Conservation (phyloP, 805 yeast genomes). For the Pichia eremophila region DNA sequence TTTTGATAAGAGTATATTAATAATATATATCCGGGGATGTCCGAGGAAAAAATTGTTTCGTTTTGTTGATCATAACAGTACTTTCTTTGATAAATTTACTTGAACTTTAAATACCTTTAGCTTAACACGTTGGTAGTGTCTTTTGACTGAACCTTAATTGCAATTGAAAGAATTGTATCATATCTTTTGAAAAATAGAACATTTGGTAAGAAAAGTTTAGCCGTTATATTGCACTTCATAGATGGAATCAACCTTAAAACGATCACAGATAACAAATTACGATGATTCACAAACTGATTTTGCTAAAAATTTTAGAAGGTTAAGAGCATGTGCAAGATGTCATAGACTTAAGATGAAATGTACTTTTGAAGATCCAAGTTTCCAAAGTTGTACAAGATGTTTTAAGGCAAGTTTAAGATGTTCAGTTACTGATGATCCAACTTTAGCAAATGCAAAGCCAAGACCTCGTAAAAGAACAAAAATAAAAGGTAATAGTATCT, state of each 20-base stretch:
- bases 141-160: too few species aligned
- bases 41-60: too few species aligned
- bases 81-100: too few species aligned
- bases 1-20: too few species aligned
- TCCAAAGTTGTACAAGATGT: constrained; percentile 37
- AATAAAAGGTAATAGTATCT: constrained; percentile 18
- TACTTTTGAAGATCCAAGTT: constrained; percentile 37
- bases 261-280: not conserved
- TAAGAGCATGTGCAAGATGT: constrained; percentile 48
- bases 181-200: too few species aligned
- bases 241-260: not conserved
- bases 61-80: too few species aligned
- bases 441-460: constrained; percentile 30
- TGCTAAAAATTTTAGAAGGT: constrained; percentile 36
- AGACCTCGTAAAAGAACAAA: constrained; percentile 27
- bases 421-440: constrained; percentile 44
- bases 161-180: too few species aligned
- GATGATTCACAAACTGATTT: constrained; percentile 20
- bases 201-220: too few species aligned
- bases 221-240: too few species aligned
- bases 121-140: too few species aligned
- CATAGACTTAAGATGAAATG: constrained; percentile 45
- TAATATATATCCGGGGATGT: too few species aligned
- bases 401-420: constrained; percentile 34
- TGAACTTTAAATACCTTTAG: too few species aligned